Base-by-base conservation (phyloP, 2,329 filamentous ascomycete species). In the Zelopaecilomyces penicillatus region DNA sequence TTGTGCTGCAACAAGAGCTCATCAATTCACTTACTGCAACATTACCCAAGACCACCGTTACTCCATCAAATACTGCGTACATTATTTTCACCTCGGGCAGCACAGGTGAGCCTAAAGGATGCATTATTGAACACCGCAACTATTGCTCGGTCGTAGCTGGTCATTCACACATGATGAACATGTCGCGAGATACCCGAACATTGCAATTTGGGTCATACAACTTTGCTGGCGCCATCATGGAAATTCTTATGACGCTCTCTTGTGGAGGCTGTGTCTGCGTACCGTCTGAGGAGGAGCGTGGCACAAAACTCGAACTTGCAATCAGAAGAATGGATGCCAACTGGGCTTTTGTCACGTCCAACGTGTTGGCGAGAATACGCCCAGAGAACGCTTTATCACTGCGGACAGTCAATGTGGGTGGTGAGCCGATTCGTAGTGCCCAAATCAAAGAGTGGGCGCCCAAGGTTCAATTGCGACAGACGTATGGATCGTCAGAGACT, bases 51-150 rank as follows among this genome's bases (percentile, higher is more conserved):
- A 5, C 8, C 28, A 19, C 19, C 19, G 19, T 19, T 3, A 4
- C 9, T 28, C 44, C 48, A 9, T 34, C 27, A 9, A 41, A 47
- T 32, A 32, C 37, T 6, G 36, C 42, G 8, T 58, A 58, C 31
- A 68, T 73, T 51, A 71, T 74, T 56, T 75, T 74, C 52, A 75
- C 71, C 29, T 74, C 71, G 9, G 71, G 71, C 12, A 73, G 68
- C 12, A 74, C 71, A 1, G 71, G 71, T 5, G 58, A 61, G 33
- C 72, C 70, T 5, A 75, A 75, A 56, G 71, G 70, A 35, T 66
- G 72, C 19, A 61, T 72, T 28, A 45, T 59, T 32, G 42, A 48
- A 0, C 44, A 47, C n/a, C 11, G 11, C 9, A 37, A 37, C 28
- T 37, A 42, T 26, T 38, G 38, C 8, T 42, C 41, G 5, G 30